Percentiles rank a stretch among this genome's conserved stretches.
Evolutionary conservation across 1,284 basidiomycete species (phyloP).

Genomic region (Lentinula novae-zelandiae): DNA sequence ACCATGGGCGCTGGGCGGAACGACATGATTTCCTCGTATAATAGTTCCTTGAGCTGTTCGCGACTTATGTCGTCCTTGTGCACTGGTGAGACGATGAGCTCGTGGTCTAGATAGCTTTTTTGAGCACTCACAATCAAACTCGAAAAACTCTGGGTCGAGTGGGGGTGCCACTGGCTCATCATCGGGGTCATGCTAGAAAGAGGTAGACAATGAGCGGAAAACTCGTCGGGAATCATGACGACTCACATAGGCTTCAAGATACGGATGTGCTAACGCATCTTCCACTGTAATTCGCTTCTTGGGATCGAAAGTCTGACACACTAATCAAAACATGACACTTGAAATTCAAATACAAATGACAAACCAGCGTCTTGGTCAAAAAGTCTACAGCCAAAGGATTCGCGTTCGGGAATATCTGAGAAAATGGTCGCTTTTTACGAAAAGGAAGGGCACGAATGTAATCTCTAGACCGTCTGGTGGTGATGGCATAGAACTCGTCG

Average conservation of each 20-base stretch:
- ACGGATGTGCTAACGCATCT: slow-evolving; percentile 90
- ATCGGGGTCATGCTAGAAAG: slow-evolving; percentile 77
- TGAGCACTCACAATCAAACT: slow-evolving; percentile 74
- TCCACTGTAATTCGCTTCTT: slow-evolving; percentile 87
- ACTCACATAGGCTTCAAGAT: slow-evolving; percentile 70
- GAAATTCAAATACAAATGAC: neutral
- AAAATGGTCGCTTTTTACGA: slow-evolving; percentile 74
- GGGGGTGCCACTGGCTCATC: slow-evolving; percentile 92
- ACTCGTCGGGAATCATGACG: slow-evolving; percentile 79
- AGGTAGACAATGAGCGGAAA: slow-evolving; percentile 70
- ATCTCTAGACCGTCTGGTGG: slow-evolving; percentile 79
- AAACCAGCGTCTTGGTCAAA: slow-evolving; percentile 64
- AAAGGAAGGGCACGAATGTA: slow-evolving; percentile 90
- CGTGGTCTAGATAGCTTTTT: neutral
- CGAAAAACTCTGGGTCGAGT: slow-evolving; percentile 88
- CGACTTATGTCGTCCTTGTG: slow-evolving; percentile 93
- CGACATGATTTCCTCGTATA: slow-evolving; percentile 62
- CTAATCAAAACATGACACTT: slow-evolving; percentile 34
- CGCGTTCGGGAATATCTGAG: slow-evolving; percentile 83
- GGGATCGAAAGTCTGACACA: slow-evolving; percentile 81
- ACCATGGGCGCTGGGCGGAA: neutral
- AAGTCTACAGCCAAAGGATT: slow-evolving; percentile 87
- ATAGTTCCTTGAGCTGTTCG: slow-evolving; percentile 58
- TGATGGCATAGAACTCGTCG: slow-evolving; percentile 91
- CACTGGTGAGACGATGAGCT: slow-evolving; percentile 37